Evolutionary conservation across 495 filamentous ascomycete species (phyloP), one percentile per base, ranked within the genome.

Genomic region (Hypoxylon perforatum): DNA sequence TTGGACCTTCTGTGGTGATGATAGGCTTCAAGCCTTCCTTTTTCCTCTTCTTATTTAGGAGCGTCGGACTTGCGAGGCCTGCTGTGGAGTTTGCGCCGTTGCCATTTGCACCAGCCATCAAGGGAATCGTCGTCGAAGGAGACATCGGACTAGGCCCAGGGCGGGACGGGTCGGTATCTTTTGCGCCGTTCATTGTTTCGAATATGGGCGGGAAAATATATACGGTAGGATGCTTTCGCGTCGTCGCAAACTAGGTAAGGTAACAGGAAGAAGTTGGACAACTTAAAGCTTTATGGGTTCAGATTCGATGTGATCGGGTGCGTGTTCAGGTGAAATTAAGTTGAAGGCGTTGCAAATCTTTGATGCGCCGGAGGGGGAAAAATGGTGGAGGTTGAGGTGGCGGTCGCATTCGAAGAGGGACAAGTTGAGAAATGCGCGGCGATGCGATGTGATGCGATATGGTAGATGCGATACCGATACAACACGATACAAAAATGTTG

Each of bases 11-110:
- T 46, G 87, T 93, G 18, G 92, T 96, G 79, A 94, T 91, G 81
- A 96, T 96, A 65, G 92, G 92, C 80, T 94, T 96, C 71, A 94
- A 75, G 57, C 92, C 91, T 63, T 91, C 91, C 82, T 93, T 93
- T 85, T 90, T 92, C 81, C 91, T 88, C 83, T 93, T 94, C 84
- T 94, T 94, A 71, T 88, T 91, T 4, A 67, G 36, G 6, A 76
- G 51, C 10, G 71, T 73, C 30, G 77, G 77, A 66, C 69, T 77
- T 30, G 74, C 75, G 45, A 77, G 72, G 9, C 69, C 42, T 11
- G 72, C 53, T 19, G 76, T 65, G 22, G 73, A 52, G 18, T 63
- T 71, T 14, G 68, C 66, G 19, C 69, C 72, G 56, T 65, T 72
- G 4, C 69, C 72, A 25, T 73, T 73, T 12, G 72, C 72, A 23